Evolutionary conservation across 805 yeast species (phyloP).

Genomic region (Vanderwaltozyma tropicalis): DNA sequence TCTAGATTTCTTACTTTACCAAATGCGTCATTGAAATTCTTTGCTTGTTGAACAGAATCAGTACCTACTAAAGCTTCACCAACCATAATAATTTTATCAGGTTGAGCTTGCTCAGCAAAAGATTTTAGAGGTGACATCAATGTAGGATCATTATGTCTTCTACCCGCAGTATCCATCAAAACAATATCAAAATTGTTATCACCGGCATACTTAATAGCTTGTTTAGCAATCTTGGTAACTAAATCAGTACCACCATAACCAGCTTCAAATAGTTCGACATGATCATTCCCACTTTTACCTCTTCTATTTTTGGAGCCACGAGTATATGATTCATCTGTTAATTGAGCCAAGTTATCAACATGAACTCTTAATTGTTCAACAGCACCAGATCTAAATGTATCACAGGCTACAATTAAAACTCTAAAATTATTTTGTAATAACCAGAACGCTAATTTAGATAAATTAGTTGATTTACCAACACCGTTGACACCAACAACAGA

Average conservation of each 20-base stretch:
- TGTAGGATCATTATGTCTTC: conserved; percentile 90
- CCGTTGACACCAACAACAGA: conserved; percentile 98
- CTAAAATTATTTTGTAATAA: conserved; percentile 76
- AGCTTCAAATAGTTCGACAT: conserved; percentile 73
- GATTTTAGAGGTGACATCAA: conserved; percentile 92
- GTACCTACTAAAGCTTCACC: conserved; percentile 98
- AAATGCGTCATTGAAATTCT: conserved; percentile 85
- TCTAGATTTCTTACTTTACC: conserved; percentile 74
- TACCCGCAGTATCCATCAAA: conserved; percentile 92
- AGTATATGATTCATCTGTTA: conserved; percentile 40
- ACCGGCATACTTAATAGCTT: conserved; percentile 74
- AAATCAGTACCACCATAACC: conserved; percentile 96
- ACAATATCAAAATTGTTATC: conserved; percentile 71
- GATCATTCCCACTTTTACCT: conserved; percentile 32
- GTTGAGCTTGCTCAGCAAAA: conserved; percentile 90
- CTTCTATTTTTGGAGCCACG: conserved; percentile 28
- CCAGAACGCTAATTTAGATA: conserved; percentile 94
- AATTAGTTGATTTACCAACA: conserved; percentile 92
- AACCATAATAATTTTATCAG: conserved; percentile 95
- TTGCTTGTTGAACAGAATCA: conserved; percentile 91
- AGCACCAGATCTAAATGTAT: conserved; percentile 95
- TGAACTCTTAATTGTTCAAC: conserved; percentile 96
- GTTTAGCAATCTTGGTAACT: conserved; percentile 86
- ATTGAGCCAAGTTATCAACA: conserved; percentile 67
- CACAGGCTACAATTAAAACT: conserved; percentile 91